Evolutionary conservation across 345 rosid species (phyloP).

Genomic region (Excoecaria cochinchinensis): DNA sequence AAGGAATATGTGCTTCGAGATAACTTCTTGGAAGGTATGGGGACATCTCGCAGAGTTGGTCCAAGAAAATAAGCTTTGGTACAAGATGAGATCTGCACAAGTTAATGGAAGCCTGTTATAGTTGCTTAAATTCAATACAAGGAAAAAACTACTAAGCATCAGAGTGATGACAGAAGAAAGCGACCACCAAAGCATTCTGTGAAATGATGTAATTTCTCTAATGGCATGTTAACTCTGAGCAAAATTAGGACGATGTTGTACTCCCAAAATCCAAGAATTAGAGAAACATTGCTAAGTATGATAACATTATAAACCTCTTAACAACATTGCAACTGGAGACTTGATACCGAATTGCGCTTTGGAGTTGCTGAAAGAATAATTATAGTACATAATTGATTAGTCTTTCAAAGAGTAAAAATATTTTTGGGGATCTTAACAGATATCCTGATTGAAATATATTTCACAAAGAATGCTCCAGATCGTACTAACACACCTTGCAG

Average conservation of each 20-base stretch:
- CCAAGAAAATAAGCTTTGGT: conserved; percentile 90
- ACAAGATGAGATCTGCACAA: conserved; percentile 81
- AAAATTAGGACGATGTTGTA: neutral
- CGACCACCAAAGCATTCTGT: neutral
- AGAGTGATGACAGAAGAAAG: neutral
- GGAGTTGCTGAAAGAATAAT: neutral
- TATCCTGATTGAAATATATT: no score
- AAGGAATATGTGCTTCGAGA: conserved; percentile 84
- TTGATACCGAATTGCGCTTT: neutral
- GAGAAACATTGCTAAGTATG: neutral
- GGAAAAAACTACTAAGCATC: neutral
- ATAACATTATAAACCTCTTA: neutral
- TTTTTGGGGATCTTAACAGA: no score
- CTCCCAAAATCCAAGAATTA: neutral
- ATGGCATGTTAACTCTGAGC: neutral
- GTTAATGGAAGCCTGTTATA: neutral
- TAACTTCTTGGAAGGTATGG: conserved; percentile 87
- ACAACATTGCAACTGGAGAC: neutral
- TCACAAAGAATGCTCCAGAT: no score
- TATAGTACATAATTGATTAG: neutral
- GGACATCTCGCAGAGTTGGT: conserved; percentile 91
- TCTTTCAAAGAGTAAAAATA: neutral
- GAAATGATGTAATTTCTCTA: neutral
- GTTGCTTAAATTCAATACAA: conserved; percentile 2
- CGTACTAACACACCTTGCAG: no score